phyloP scores from a whole-genome alignment of 306 rosid species.

The Cyamopsis tetragonoloba region DNA sequence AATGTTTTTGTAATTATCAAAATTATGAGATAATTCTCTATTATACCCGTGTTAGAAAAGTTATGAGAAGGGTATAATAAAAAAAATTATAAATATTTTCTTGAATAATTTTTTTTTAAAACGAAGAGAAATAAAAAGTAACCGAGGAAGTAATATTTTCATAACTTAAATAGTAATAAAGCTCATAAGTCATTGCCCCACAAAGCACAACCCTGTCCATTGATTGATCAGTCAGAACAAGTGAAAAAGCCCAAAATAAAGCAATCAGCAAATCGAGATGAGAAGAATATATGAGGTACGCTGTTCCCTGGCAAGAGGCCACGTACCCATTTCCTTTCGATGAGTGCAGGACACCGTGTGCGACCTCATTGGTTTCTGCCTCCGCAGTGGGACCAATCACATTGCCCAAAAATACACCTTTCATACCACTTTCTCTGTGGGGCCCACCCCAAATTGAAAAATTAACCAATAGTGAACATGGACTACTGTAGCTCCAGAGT shows the following conservation, averaged over 20 bases:
- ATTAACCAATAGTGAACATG: slow-evolving; percentile 26
- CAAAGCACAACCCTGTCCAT: no score
- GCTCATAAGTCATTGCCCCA: no score
- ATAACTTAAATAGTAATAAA: no score
- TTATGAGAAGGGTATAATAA: no score
- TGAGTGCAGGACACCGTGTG: neutral
- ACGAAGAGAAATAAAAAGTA: no score
- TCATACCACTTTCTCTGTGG: slow-evolving; percentile 23
- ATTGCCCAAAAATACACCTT: neutral
- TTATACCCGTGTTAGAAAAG: no score
- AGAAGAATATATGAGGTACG: neutral
- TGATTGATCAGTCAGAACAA: no score
- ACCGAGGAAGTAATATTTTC: no score
- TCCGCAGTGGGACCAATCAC: slow-evolving; percentile 2
- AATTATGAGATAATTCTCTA: no score
- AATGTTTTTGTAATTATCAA: no score
- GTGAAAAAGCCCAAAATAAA: neutral
- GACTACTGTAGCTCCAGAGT: slow-evolving; percentile 22
- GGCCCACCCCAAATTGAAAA: slow-evolving; percentile 9
- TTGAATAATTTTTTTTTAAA: no score
- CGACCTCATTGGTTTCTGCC: slow-evolving; percentile 8
- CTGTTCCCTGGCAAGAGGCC: slow-evolving; percentile 16
- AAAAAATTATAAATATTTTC: no score
- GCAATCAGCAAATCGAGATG: neutral
- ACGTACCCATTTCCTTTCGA: slow-evolving; percentile 22